These are phyloP conservation scores for Filobasidium floriforme DNA, from an alignment of 768 basidiomycete genomes.

Conservation along the genomic window DNA sequence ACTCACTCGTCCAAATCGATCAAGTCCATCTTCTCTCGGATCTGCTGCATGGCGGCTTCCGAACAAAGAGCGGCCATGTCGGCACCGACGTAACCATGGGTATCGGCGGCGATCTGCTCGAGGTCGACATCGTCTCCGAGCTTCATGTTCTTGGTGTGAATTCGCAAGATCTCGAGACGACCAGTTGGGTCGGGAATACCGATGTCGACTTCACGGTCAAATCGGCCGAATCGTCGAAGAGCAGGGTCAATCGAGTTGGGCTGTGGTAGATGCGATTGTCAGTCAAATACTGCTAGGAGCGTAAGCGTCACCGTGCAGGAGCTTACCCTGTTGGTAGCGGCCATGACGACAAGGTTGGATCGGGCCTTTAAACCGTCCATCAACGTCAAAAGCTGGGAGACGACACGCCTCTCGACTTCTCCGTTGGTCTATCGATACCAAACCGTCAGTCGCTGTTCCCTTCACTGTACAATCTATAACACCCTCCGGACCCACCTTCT, in stretches of 20 bases:
- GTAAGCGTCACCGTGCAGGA: neutral
- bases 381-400: constrained; percentile 93
- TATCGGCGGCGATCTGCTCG: constrained; percentile 97
- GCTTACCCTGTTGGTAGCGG: constrained; percentile 67
- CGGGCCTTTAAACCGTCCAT: constrained; percentile 99
- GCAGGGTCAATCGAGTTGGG: constrained; percentile 99
- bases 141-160: constrained; percentile 99
- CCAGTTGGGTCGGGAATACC: constrained; percentile 99
- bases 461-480: neutral
- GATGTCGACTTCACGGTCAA: constrained; percentile 98
- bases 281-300: constrained; percentile 12
- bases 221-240: constrained; percentile 95
- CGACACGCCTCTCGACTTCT: constrained; percentile 98
- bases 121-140: constrained; percentile 91
- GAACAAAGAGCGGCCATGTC: constrained; percentile 96
- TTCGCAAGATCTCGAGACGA: constrained; percentile 94
- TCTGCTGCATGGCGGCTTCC: constrained; percentile 99
- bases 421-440: constrained; percentile 72
- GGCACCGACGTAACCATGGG: constrained; percentile 98
- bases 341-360: constrained; percentile 99
- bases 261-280: constrained; percentile 43
- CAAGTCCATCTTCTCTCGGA: constrained; percentile 97
- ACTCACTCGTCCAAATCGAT: constrained; percentile 45
- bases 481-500: constrained; percentile 60
- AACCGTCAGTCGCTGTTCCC: neutral